Base-by-base conservation (phyloP, 1,284 basidiomycete genomes). In the Trametes pubescens region DNA sequence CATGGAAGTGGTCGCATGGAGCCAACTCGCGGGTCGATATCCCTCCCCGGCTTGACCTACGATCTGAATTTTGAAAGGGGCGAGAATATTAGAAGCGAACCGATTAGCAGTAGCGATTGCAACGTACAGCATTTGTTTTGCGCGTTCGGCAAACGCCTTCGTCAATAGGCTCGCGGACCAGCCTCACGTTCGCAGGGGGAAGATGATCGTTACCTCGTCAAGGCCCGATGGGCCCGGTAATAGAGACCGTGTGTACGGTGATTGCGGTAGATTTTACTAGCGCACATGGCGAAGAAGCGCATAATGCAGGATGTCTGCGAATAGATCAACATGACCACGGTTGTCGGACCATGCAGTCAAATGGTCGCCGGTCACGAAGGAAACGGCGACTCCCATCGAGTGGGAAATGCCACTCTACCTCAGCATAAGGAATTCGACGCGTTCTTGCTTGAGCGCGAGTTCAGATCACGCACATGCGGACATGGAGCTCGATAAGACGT, bases 401-500 rank as follows among this genome's bases (percentile, higher is more conserved):
- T 38, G 56, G 46, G 55, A 49, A 38, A 26, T 40, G 38, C 35
- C 53, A 44, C 40, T 55, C 40, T 34, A 46, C 29, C 40, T 55
- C 52, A 16, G 40, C 24, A 14, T 34, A 24, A 35, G 40, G 26
- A 13, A 16, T 9, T n/a, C 8, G 24, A 22, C 32, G 46, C 21
- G 56, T 48, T 35, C 18, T 37, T 55, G 29, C 14, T 21, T 18
- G 21, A 37, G 21, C 9, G 14, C 32, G 32, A 14, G 18, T 21
- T 32, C 14, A 18, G 13, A 48, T n/a, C 29, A 37, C 13, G 22
- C 13, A 24, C 32, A 14, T 13, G 32, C 54, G 29, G 37, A 43
- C 24, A 21, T 21, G 26, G 38, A 22, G 34, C 24, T 29, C 29
- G 46, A 57, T 49, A 57, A 49, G 56, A 6, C 22, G 21, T 49